phyloP scores from a whole-genome alignment of 176 grass and related monocot species.

The Carex kokanica region DNA sequence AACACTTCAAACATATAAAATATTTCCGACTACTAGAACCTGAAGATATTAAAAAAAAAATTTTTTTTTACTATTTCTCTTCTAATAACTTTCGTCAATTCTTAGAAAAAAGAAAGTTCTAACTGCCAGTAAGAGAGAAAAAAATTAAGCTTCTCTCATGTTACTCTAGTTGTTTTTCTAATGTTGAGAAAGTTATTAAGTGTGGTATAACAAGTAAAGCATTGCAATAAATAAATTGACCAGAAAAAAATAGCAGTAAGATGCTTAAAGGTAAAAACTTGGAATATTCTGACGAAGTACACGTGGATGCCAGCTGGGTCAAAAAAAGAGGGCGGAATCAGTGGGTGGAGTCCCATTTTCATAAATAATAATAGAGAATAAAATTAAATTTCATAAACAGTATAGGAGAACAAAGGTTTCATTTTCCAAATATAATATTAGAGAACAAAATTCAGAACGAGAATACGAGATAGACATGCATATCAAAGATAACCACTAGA shows the following conservation, averaged over 20 bases:
- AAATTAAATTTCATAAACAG: not conserved
- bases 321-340: not conserved
- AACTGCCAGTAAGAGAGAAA: not conserved
- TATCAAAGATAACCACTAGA: not conserved
- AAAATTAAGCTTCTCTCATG: not conserved
- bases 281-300: not conserved
- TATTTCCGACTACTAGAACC: not conserved
- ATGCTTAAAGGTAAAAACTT: constrained; percentile 9
- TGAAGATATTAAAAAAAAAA: not conserved
- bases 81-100: not conserved
- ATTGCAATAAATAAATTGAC: no score
- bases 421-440: no score
- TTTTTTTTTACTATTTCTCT: not conserved
- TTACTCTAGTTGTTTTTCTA: not conserved
- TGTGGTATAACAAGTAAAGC: not conserved
- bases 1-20: no score
- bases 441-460: not conserved
- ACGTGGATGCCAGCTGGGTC: not conserved
- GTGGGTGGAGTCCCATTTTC: no score
- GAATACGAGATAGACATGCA: not conserved
- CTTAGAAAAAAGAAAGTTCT: not conserved
- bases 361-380: not conserved
- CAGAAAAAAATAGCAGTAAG: not conserved
- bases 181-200: not conserved
- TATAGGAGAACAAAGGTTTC: not conserved